A percentile compares a stretch with the other conserved stretches of the same genome.
These are phyloP conservation scores for Trichoderma asperellum DNA, from an alignment of 2,329 filamentous ascomycete species.

Conservation along the genomic window DNA sequence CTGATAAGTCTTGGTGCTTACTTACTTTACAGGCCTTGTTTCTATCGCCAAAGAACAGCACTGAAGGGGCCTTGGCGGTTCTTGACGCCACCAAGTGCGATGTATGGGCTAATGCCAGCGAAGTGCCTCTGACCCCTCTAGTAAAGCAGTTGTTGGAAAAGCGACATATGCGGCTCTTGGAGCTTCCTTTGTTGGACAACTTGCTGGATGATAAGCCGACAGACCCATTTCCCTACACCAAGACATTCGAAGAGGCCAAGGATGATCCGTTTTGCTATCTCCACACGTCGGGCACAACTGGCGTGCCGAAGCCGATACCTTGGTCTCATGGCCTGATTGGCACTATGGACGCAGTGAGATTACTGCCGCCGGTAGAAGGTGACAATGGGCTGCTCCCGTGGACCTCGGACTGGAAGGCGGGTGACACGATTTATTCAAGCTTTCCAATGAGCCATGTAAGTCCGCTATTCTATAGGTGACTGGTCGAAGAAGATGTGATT, in stretches of 20 bases:
- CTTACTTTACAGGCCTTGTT: background rate
- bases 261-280: conserved; percentile 45
- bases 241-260: conserved; percentile 40
- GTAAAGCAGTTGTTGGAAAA: background rate
- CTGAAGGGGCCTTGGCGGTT: conserved; percentile 40
- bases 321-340: conserved; percentile 41
- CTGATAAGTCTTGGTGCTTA: background rate
- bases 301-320: conserved; percentile 47
- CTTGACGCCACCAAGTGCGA: conserved; percentile 40
- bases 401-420: conserved; percentile 37
- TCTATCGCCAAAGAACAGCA: conserved; percentile 40
- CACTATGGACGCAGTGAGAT: conserved; percentile 44
- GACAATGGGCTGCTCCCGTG: conserved; percentile 38
- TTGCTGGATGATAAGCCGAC: background rate
- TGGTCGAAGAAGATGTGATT: background rate
- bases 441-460: conserved; percentile 45
- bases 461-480: background rate
- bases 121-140: conserved; percentile 17
- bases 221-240: conserved; percentile 38
- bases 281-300: conserved; percentile 50
- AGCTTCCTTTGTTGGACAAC: background rate
- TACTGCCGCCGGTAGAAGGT: conserved; percentile 41
- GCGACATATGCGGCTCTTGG: background rate
- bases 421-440: conserved; percentile 41
- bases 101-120: conserved; percentile 38